phyloP scores from a whole-genome alignment of 345 rosid species.

The Syzygium aromaticum region DNA sequence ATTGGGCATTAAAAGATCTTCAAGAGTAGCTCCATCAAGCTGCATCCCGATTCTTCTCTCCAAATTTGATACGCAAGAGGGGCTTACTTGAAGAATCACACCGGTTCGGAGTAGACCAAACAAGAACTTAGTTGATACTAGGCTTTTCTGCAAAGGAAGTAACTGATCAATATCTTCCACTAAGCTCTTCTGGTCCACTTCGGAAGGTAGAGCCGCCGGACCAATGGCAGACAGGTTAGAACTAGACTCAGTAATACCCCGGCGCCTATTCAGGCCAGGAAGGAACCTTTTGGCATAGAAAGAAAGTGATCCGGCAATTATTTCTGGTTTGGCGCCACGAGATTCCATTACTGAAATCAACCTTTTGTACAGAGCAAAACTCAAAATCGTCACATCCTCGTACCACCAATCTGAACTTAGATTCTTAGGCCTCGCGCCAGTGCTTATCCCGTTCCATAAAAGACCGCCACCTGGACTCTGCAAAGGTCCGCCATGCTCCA shows the following conservation, averaged over 20 bases:
- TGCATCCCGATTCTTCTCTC: slow-evolving; percentile 91
- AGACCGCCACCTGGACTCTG: slow-evolving; percentile 99
- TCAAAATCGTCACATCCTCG: slow-evolving; percentile 73
- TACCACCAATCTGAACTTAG: slow-evolving; percentile 95
- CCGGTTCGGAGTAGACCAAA: slow-evolving; percentile 81
- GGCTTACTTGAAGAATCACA: slow-evolving; percentile 61
- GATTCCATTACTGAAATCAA: slow-evolving; percentile 70
- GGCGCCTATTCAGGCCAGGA: slow-evolving; percentile 73
- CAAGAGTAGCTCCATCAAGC: slow-evolving; percentile 89
- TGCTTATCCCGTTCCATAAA: slow-evolving; percentile 97
- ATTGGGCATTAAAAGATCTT: slow-evolving; percentile 92
- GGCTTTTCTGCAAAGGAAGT: slow-evolving; percentile 74
- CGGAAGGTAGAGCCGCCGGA: slow-evolving; percentile 52
- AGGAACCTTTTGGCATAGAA: slow-evolving; percentile 68
- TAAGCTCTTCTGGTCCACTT: slow-evolving; percentile 70
- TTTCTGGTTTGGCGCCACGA: slow-evolving; percentile 66
- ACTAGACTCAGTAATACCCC: slow-evolving; percentile 52
- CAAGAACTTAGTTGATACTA: slow-evolving; percentile 67
- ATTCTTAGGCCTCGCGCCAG: slow-evolving; percentile 76
- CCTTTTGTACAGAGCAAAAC: slow-evolving; percentile 67
- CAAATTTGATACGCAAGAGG: slow-evolving; percentile 49
- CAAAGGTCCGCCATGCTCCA: slow-evolving; percentile 89
- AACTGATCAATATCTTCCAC: slow-evolving; percentile 64
- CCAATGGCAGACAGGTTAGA: slow-evolving; percentile 42
- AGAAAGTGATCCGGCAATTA: slow-evolving; percentile 67